Base-by-base conservation (phyloP, 192 early-diverging fungal genomes). In the Podila epigama region DNA sequence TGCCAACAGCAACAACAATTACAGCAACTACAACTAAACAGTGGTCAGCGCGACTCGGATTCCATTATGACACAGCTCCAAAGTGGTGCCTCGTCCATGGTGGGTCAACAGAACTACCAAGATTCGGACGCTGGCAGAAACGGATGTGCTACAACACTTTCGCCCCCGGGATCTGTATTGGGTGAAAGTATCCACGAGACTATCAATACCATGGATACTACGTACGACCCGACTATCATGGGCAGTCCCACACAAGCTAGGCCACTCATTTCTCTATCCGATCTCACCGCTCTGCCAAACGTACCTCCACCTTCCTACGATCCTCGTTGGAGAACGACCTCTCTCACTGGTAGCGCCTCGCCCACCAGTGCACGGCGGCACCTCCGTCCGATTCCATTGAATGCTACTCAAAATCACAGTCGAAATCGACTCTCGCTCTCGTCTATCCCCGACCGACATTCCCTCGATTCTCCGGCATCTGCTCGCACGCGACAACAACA, bases 261-360 rank as follows among this genome's bases (percentile, higher is more conserved):
- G n/a, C 44, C 44, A 22, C 15, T 48, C n/a, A 22, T 48, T 18
- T 48, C 44, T 4, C 44, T 48, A 11, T 22, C 44, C n/a, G 44
- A 48, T 48, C 44, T 48, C 44, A 10, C 44, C 8, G 56, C 27
- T 3, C 66, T 51, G 16, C 44, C 51, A 27, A 48, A 57, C 20
- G 58, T 11, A 35, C 25, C 44, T 11, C 72, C 72, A 7, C 72
- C 72, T 51, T 63, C 60, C 2, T 75, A 75, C 25, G 60, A 75
- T 37, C 64, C 65, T 6, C 28, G 29, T 6, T 75, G 72, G 64
- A 68, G 72, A 42, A 22, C 40, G 25, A 37, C 54, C 6, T 51
- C 28, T 33, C 51, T 55, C 10, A 36, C 44, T 3, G 27, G 50
- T 3, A n/a, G n/a, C n/a, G n/a, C n/a, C n/a, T 34, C 48, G 2